Base-by-base conservation (phyloP, 75 land plant species). In the Larix kaempferi region DNA sequence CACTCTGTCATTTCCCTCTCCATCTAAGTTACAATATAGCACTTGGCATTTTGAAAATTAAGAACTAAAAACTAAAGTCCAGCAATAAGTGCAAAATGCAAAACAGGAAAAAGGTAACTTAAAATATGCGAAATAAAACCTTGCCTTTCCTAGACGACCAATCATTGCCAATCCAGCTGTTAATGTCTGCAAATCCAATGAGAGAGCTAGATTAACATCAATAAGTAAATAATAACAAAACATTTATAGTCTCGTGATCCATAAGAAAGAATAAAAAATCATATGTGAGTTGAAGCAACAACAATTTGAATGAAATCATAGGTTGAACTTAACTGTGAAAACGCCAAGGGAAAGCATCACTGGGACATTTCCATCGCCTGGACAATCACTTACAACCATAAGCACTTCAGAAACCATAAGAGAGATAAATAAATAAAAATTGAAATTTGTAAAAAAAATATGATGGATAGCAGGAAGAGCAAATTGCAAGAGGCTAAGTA, bases 281-380 rank as follows among this genome's bases (percentile, higher is more conserved):
- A 19, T 14, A 13, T 57, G 56, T n/a, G 23, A 35, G 26, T 35
- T 61, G 17, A 59, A 58, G 26, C 21, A 27, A 4, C 26, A 76
- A 17, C 49, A 44, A 25, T 16, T 33, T 49, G 17, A 73, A 25
- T 37, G 5, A 55, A 56, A 71, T 19, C 16, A 79, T 39, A 25
- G 16, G 13, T 3, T 44, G 59, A 39, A 65, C 10, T 89, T 79
- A 89, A 98, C 99, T 73, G 99, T 98, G 12, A 98, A 57, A 13
- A 93, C 25, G 37, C 99, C 99, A 76, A 98, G 96, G 37, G 94
- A 93, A 16, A 95, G 78, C 89, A 86, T 82, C n/a, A 91, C 3
- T 54, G 99, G 99, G 57, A 88, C 84, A 57, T 80, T 91, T 76
- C 99, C 99, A 89, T 93, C 90, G 76, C 99, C 99, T 98, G 78